These are phyloP conservation scores for Phytophthora ohioensis DNA, from an alignment of 352 stramenopile species.

Conservation along the genomic window DNA sequence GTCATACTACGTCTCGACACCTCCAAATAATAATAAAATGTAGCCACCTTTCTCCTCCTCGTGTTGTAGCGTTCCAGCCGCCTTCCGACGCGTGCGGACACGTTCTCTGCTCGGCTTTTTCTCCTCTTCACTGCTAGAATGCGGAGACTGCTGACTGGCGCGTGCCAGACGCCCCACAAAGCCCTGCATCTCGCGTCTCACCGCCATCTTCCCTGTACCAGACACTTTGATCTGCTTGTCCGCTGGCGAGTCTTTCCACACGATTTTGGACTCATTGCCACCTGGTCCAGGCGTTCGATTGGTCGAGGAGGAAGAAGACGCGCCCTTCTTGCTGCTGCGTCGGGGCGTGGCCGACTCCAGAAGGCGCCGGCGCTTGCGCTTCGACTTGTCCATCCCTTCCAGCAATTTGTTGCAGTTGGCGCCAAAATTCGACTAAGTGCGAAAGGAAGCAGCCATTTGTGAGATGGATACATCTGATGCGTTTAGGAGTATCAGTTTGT, in stretches of 20 bases:
- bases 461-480: too few species aligned
- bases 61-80: neutral
- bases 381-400: conserved; percentile 31
- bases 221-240: conserved; percentile 85
- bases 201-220: conserved; percentile 69
- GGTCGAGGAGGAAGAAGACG: neutral
- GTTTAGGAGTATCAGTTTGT: too few species aligned
- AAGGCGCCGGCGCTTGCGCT: conserved; percentile 58
- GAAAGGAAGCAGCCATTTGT: neutral
- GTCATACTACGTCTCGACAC: conserved; percentile 1
- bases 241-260: conserved; percentile 84
- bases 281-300: conserved; percentile 25
- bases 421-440: conserved; percentile 4
- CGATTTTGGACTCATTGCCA: conserved; percentile 54
- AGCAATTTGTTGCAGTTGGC: conserved; percentile 2
- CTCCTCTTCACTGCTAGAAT: conserved; percentile 27
- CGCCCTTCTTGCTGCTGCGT: conserved; percentile 16
- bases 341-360: conserved; percentile 40
- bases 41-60: conserved; percentile 36
- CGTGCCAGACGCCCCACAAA: conserved; percentile 71
- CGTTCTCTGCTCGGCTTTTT: conserved; percentile 11
- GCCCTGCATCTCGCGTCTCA: conserved; percentile 75
- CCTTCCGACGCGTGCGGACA: conserved; percentile 11
- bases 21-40: conserved; percentile 8
- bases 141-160: conserved; percentile 58